phyloP scores from a whole-genome alignment of 2,329 filamentous ascomycete species.

The Pseudogymnoascus sp. region DNA sequence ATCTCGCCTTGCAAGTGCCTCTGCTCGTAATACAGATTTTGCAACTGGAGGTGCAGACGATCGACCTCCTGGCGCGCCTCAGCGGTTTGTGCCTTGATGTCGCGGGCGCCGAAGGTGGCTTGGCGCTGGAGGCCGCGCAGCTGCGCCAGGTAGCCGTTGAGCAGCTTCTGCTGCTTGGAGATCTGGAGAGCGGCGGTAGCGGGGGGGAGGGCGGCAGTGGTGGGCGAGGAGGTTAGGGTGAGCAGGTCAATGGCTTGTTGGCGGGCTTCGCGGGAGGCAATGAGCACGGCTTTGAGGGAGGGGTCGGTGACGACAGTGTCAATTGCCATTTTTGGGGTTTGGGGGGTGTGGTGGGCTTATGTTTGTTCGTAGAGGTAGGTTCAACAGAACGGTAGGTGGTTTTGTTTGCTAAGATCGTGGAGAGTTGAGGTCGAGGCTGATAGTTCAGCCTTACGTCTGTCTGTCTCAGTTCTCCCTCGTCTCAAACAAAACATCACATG shows the following conservation, averaged over 20 bases:
- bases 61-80: conserved; percentile 89
- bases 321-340: conserved; percentile 41
- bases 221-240: conserved; percentile 49
- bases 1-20: conserved; percentile 86
- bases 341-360: not conserved
- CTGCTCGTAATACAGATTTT: conserved; percentile 96
- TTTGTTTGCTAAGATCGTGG: conserved; percentile 1
- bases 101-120: conserved; percentile 71
- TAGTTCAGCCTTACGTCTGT: conserved; percentile 1
- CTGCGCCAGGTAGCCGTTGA: conserved; percentile 71
- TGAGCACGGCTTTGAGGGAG: conserved; percentile 59
- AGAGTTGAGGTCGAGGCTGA: conserved; percentile 6
- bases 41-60: conserved; percentile 79
- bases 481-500: not conserved
- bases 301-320: conserved; percentile 56
- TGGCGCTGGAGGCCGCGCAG: conserved; percentile 77
- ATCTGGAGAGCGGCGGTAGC: conserved; percentile 50
- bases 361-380: not conserved
- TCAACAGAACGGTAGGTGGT: not conserved
- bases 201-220: conserved; percentile 36
- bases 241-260: conserved; percentile 63
- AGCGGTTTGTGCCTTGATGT: conserved; percentile 78
- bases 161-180: conserved; percentile 69
- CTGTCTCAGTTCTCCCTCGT: not conserved
- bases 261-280: conserved; percentile 66